Conservation (phyloP, 306 rosid genomes). For the Quercus dentata region DNA sequence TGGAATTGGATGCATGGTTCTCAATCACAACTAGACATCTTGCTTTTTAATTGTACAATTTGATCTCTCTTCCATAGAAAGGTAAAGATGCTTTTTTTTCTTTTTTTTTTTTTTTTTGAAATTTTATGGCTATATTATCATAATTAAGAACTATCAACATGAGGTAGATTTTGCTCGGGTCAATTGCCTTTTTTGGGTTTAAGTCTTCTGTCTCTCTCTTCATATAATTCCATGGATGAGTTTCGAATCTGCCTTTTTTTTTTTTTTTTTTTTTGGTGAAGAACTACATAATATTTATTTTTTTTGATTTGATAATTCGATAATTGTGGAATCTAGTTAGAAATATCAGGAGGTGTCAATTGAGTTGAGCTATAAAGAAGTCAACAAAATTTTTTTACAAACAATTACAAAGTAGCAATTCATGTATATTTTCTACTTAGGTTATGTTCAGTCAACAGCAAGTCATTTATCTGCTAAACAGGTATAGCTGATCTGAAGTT, state of each 20-base stretch:
- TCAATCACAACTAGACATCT: constrained; percentile 37
- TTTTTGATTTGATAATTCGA: too few relatives aligned
- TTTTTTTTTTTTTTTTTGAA: not conserved
- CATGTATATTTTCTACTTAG: not conserved
- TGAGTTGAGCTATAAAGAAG: too few relatives aligned
- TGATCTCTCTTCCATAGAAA: constrained; percentile 32
- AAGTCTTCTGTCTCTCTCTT: not conserved
- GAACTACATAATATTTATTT: too few relatives aligned
- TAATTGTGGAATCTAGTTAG: too few relatives aligned
- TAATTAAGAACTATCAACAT: not conserved
- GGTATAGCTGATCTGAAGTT: not conserved
- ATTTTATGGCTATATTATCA: not conserved
- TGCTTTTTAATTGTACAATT: constrained; percentile 55
- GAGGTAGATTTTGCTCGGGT: not conserved
- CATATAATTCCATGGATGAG: not conserved
- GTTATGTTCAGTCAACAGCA: not conserved
- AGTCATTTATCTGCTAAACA: not conserved
- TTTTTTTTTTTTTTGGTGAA: too few relatives aligned
- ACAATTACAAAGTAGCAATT: not conserved
- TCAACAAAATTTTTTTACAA: too few relatives aligned
- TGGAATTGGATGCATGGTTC: constrained; percentile 21
- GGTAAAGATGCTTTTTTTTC: constrained; percentile 23
- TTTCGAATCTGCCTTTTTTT: not conserved
- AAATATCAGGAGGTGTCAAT: too few relatives aligned
- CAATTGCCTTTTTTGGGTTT: not conserved